Conservation (phyloP, 371 early-diverging fungal genomes). For the Phascolomyces articulosus region DNA sequence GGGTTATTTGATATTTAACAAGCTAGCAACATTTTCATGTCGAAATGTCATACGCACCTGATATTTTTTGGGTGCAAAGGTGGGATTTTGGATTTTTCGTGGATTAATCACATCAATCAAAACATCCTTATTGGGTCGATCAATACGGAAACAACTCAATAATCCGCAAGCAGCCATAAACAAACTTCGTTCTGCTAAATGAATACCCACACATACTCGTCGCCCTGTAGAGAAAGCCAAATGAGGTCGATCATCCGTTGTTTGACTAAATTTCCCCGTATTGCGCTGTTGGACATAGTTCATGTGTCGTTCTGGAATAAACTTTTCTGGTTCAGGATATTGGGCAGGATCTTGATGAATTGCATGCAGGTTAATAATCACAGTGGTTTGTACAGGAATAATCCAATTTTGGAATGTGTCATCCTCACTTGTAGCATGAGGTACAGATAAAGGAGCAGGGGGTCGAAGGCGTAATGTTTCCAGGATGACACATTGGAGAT, state of each 20-base stretch:
- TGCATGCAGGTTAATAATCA: constrained; percentile 49
- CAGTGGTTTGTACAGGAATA: constrained; percentile 50
- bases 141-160: constrained; percentile 41
- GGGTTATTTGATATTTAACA: neutral
- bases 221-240: constrained; percentile 52
- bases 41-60: constrained; percentile 32
- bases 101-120: constrained; percentile 22
- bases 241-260: constrained; percentile 42
- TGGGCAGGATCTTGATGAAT: constrained; percentile 36
- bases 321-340: constrained; percentile 32
- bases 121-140: constrained; percentile 14
- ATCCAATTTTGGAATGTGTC: constrained; percentile 43
- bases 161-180: constrained; percentile 41
- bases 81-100: constrained; percentile 28
- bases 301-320: constrained; percentile 48
- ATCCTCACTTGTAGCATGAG: constrained; percentile 46
- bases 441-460: constrained; percentile 48
- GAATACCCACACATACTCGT: constrained; percentile 54
- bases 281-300: constrained; percentile 20
- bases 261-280: constrained; percentile 20
- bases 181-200: constrained; percentile 50
- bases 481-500: constrained; percentile 49
- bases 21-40: constrained; percentile 21
- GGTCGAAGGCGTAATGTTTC: constrained; percentile 47
- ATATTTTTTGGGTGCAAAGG: constrained; percentile 29